Conservation (phyloP, 257 asterid species). For the Forsythia viridissima region DNA sequence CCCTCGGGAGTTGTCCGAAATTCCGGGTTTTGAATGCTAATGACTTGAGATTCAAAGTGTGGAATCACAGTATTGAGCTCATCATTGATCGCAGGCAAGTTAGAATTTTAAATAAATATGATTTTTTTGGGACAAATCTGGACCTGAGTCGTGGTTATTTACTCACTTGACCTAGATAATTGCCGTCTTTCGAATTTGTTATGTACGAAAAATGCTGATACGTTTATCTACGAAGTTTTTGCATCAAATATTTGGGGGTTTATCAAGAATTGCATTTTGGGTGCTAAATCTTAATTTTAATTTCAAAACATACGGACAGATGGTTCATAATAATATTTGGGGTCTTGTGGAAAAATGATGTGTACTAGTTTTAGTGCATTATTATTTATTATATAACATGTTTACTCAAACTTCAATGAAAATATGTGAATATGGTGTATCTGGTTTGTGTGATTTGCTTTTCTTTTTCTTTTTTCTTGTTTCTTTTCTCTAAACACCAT, state of each 20-base stretch:
- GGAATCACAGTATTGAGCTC: slow-evolving; percentile 75
- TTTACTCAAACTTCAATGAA: background rate
- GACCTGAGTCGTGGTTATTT: background rate
- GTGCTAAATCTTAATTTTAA: background rate
- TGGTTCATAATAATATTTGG: background rate
- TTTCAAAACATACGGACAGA: background rate
- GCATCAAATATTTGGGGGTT: background rate
- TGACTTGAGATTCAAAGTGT: slow-evolving; percentile 70
- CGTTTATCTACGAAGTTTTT: background rate
- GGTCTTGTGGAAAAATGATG: background rate
- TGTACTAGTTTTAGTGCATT: background rate
- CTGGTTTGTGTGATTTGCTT: no score
- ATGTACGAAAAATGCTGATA: slow-evolving; percentile 1
- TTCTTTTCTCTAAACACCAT: no score
- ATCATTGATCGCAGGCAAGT: slow-evolving; percentile 66
- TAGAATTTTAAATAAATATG: background rate
- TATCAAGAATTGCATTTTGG: background rate
- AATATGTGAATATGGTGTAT: no score
- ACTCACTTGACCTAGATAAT: background rate
- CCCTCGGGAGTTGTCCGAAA: slow-evolving; percentile 94
- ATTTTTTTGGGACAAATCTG: no score
- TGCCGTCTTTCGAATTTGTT: background rate
- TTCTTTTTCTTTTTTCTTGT: no score
- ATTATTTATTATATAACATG: background rate
- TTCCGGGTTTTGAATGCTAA: slow-evolving; percentile 79